Evolutionary conservation across 176 grass and related monocot species (phyloP).

Genomic region (Thalia dealbata): DNA sequence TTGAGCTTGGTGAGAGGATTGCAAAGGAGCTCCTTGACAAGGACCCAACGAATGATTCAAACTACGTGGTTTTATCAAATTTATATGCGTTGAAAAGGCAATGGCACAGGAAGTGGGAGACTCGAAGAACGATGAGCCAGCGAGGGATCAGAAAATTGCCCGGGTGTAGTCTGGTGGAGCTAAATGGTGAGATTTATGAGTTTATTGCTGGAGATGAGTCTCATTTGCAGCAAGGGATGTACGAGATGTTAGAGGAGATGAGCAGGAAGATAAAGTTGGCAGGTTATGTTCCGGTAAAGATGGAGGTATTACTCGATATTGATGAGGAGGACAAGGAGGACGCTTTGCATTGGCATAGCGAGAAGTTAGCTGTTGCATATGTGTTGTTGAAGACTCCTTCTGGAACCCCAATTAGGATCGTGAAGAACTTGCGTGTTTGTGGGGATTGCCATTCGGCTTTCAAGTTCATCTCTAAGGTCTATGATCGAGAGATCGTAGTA

Average conservation of each 20-base stretch:
- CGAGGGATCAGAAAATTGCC: constrained; percentile 54
- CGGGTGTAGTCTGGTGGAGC: constrained; percentile 53
- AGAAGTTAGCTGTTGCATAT: constrained; percentile 60
- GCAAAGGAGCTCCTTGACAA: constrained; percentile 33
- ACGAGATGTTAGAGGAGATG: constrained; percentile 71
- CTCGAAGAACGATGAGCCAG: constrained; percentile 49
- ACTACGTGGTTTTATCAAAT: constrained; percentile 62
- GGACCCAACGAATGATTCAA: constrained; percentile 40
- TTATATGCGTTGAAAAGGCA: constrained; percentile 37
- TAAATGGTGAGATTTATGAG: constrained; percentile 59
- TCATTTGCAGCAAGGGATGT: constrained; percentile 37
- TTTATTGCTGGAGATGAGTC: constrained; percentile 60
- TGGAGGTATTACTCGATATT: constrained; percentile 53
- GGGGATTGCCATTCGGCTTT: constrained; percentile 44
- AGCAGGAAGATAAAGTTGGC: constrained; percentile 33
- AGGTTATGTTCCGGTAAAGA: constrained; percentile 35
- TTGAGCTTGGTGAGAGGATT: constrained; percentile 43
- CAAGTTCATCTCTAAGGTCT: constrained; percentile 46
- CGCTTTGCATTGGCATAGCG: constrained; percentile 55
- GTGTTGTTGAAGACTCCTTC: constrained; percentile 41
- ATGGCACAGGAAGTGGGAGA: constrained; percentile 53
- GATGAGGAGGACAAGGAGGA: constrained; percentile 68
- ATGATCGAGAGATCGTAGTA: constrained; percentile 45
- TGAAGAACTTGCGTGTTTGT: constrained; percentile 64
- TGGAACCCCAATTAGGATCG: constrained; percentile 35